Evolutionary conservation across 2,329 filamentous ascomycete genomes (phyloP), one percentile per base, ranked within the genome.

Genomic region (Zasmidium angulare): DNA sequence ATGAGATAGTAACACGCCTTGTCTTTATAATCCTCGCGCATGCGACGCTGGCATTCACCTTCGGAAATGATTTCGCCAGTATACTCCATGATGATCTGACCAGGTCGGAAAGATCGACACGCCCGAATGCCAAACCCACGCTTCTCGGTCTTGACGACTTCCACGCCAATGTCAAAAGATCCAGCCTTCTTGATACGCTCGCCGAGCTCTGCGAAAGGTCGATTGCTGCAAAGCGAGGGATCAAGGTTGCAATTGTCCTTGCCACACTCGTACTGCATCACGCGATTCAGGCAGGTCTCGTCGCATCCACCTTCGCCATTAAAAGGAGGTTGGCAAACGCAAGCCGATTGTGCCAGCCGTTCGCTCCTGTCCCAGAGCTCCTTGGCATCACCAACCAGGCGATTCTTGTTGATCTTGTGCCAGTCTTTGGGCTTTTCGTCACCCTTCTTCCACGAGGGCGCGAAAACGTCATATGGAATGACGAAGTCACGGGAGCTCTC

Each of bases 1-100:
- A 99, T 99, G 52, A 99, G 81, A 75, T 99, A 99, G 76, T 96
- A 98, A 76, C 92, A 96, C 90, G 95, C 89, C 69, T 96, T 96
- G 72, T 96, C 85, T 75, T 95, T 96, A 79, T 99, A 99, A 60
- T 89, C 84, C 63, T 93, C 89, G 60, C 90, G 91, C 93, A 98
- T 97, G 56, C 95, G 88, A 50, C 89, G 85, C 73, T 98, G 92
- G 71, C 93, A 96, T 74, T 99, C 95, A 26, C 88, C 87, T 71
- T 96, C 91, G 0, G 92, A 97, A 71, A 99, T 96, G 67, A 99
- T 97, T 76, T 99, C 95, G 46, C 95, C 95, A 0, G 93, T 93
- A 72, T 99, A 99, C 72, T 99, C 95, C 78, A 98, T 93, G 71
- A 99, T 98, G 73, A 99, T 96, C 77, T 98, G 92, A 69, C 93